Conservation (phyloP, 148 eudicot species). For the Cornus controversa region DNA sequence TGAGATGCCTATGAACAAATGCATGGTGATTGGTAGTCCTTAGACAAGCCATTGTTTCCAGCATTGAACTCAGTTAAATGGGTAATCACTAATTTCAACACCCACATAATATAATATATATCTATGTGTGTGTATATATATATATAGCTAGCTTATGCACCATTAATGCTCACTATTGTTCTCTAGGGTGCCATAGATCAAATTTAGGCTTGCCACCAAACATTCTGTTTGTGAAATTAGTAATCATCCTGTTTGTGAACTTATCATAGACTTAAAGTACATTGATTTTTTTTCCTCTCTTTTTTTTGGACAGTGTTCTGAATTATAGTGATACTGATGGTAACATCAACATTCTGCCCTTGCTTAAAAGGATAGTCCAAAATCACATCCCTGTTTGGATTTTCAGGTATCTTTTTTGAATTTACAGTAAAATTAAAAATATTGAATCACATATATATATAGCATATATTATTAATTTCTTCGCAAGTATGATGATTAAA, state of each 20-base stretch:
- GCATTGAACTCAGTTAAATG: not conserved
- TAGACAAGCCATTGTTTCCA: not conserved
- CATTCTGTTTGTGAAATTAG: too few relatives aligned
- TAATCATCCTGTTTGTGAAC: not conserved
- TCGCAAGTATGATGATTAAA: not conserved
- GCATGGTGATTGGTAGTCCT: not conserved
- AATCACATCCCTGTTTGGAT: slow-evolving; percentile 70
- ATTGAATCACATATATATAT: not conserved
- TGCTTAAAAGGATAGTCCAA: slow-evolving; percentile 63
- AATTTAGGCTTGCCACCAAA: too few relatives aligned
- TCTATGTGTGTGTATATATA: too few relatives aligned
- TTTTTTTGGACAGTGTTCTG: slow-evolving; percentile 44
- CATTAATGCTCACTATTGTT: too few relatives aligned
- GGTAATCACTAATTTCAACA: not conserved
- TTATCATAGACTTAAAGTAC: too few relatives aligned
- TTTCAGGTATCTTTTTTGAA: slow-evolving; percentile 55
- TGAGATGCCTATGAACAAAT: not conserved
- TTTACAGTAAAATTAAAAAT: not conserved
- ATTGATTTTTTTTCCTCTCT: not conserved
- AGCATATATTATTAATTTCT: not conserved
- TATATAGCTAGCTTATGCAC: too few relatives aligned
- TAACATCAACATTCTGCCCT: slow-evolving; percentile 76
- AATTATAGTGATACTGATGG: slow-evolving; percentile 70
- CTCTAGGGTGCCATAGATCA: too few relatives aligned
- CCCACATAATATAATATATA: too few relatives aligned